Evolutionary conservation across 441 rosid species (phyloP), one percentile per base, ranked within the genome.

Genomic region (Eutrema salsugineum): DNA sequence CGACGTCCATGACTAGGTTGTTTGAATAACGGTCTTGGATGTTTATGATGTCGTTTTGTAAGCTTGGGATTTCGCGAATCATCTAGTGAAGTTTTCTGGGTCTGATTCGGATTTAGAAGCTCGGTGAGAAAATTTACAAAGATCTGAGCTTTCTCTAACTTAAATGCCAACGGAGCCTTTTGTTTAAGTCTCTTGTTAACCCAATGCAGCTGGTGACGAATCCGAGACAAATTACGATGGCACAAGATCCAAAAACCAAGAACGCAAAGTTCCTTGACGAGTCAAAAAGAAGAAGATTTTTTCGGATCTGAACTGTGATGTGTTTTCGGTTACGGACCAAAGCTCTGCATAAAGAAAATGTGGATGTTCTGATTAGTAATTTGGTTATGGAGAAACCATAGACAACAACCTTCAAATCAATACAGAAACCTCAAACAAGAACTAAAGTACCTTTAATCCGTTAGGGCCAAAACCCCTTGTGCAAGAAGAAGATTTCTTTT

Each of bases 1-100:
- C 77, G n/a, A 27, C 71, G 17, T 85, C 84, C 93, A 81, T 86
- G 12, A 62, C 62, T 72, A 6, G 27, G 1, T 55, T 76, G 42
- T 50, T 67, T 1, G 85, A 46, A 65, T 32, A 82, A 60, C 49
- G 78, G 35, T 78, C 76, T 72, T 78, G 79, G 11, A 77, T 62
- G 77, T 79, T 54, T 17, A 77, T 70, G 44, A 77, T 39, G 12
- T 59, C 71, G 43, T 73, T 63, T 19, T 77, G 47, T 11, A 77
- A 44, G 44, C 7, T 71, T 48, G 81, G 17, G 24, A 69, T 58
- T 27, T 74, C 73, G 15, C 58, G 66, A 79, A 66, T 81, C 93
- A 85, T 88, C 75, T 77, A 47, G 5, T 5, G 8, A 30, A 6
- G 33, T 30, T 28, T 38, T 44, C 47, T 48, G 32, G 32, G 32